Percentiles rank a stretch among this genome's conserved stretches.
phyloP scores from a whole-genome alignment of 78 protist species.

The Speleostelium caveatum region DNA sequence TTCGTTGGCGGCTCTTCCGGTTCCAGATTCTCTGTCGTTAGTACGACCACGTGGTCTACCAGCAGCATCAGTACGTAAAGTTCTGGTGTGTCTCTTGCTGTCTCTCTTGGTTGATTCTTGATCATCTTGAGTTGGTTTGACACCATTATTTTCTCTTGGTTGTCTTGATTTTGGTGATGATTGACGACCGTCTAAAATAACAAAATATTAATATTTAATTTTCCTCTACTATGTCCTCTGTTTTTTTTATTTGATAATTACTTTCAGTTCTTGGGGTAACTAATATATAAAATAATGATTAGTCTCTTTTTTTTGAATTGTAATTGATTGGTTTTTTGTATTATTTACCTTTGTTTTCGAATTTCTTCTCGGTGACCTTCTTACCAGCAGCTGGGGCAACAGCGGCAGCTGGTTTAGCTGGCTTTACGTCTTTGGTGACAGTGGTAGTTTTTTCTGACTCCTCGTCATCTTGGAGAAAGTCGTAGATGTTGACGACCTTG shows the following conservation, averaged over 20 bases:
- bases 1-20: slow-evolving; percentile 64
- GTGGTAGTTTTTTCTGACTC: slow-evolving; percentile 15
- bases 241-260: background rate
- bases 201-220: background rate
- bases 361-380: too few species aligned
- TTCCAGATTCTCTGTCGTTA: slow-evolving; percentile 61
- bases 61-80: slow-evolving; percentile 44
- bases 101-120: slow-evolving; percentile 42
- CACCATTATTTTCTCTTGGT: slow-evolving; percentile 10
- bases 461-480: slow-evolving; percentile 73
- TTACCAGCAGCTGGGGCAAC: slow-evolving; percentile 11
- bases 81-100: slow-evolving; percentile 21
- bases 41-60: slow-evolving; percentile 66
- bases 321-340: background rate
- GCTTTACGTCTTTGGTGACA: background rate
- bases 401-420: background rate
- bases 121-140: background rate
- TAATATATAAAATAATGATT: too few species aligned
- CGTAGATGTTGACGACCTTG: slow-evolving; percentile 38
- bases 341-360: background rate
- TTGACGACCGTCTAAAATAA: background rate
- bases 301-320: background rate
- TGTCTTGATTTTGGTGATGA: slow-evolving; percentile 23
- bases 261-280: background rate
- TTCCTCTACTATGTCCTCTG: background rate